phyloP scores from a whole-genome alignment of 75 land plant genomes.

The Azolla pinnata region DNA sequence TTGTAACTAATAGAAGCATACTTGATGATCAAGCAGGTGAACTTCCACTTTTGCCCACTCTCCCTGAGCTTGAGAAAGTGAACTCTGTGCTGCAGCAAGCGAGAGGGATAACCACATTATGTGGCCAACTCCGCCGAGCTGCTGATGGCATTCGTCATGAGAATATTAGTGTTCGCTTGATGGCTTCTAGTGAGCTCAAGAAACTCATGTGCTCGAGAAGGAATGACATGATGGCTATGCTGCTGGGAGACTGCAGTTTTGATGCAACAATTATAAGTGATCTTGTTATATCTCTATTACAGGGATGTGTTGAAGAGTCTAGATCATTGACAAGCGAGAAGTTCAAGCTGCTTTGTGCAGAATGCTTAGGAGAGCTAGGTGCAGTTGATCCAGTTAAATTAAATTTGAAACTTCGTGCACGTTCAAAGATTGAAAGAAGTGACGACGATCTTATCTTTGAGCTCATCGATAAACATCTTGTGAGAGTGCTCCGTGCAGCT shows the following conservation, averaged over 20 bases:
- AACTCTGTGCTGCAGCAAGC: conserved; percentile 71
- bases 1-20: conserved; percentile 41
- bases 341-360: conserved; percentile 82
- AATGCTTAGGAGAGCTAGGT: conserved; percentile 91
- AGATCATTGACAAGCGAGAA: conserved; percentile 69
- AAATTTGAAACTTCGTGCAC: conserved; percentile 41
- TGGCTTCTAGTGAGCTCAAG: conserved; percentile 79
- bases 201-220: conserved; percentile 49
- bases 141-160: conserved; percentile 77
- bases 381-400: conserved; percentile 96
- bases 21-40: conserved; percentile 65
- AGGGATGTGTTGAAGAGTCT: conserved; percentile 96
- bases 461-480: conserved; percentile 79
- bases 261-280: conserved; percentile 61
- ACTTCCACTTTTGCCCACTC: conserved; percentile 75
- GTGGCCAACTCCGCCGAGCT: conserved; percentile 63
- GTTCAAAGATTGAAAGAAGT: conserved; percentile 79
- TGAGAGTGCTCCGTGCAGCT: conserved; percentile 94
- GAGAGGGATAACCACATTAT: conserved; percentile 58
- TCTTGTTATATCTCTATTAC: conserved; percentile 65
- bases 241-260: conserved; percentile 44
- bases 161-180: conserved; percentile 80
- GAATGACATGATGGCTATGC: conserved; percentile 54
- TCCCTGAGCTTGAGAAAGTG: conserved; percentile 52
- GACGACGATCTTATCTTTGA: conserved; percentile 98